Percentiles rank a stretch among this genome's conserved stretches.
These are phyloP conservation scores for Lycium ferocissimum DNA, from an alignment of 257 asterid genomes.

Conservation along the genomic window DNA sequence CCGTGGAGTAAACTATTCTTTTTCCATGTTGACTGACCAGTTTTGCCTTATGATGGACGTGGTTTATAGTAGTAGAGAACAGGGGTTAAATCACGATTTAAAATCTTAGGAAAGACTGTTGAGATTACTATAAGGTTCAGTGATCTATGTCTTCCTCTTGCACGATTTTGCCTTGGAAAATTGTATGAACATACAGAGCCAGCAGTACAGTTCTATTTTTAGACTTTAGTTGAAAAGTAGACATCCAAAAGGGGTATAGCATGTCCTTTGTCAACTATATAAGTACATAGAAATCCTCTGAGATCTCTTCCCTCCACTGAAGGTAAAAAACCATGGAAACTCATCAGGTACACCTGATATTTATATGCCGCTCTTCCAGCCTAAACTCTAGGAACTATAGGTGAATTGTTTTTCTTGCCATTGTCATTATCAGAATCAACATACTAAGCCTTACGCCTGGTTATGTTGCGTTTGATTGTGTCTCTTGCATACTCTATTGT, in stretches of 20 bases:
- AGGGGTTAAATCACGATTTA: neutral
- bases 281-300: neutral
- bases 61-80: neutral
- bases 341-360: neutral
- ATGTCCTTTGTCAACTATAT: constrained; percentile 7
- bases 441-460: neutral
- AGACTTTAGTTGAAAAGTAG: neutral
- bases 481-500: neutral
- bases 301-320: constrained; percentile 16
- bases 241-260: neutral
- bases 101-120: neutral
- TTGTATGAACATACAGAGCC: neutral
- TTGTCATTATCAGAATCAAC: constrained; percentile 2
- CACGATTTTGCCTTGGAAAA: neutral
- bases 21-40: neutral
- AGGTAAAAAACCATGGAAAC: neutral
- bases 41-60: neutral
- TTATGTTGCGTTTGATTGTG: neutral
- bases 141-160: constrained; percentile 1
- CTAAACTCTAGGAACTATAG: constrained; percentile 17
- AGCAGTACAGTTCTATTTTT: neutral
- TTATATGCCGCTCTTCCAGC: constrained; percentile 8
- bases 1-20: neutral
- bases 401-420: constrained; percentile 8
- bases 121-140: neutral